Evolutionary conservation across 1,284 basidiomycete genomes (phyloP).

Genomic region (Ustilago curta): DNA sequence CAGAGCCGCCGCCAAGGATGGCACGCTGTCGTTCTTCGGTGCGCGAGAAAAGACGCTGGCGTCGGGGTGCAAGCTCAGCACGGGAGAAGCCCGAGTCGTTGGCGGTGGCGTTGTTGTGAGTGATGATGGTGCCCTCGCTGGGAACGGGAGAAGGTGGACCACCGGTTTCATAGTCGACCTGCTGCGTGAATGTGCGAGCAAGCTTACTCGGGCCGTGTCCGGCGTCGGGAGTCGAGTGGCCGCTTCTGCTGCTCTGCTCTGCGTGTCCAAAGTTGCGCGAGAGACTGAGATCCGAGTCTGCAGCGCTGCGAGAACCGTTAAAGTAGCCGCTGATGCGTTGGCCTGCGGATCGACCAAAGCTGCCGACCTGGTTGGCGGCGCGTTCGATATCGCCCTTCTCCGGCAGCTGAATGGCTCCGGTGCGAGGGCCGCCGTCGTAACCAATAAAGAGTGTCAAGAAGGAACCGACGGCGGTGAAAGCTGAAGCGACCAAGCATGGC

Average conservation of each 20-base stretch:
- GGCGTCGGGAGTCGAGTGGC: conserved; percentile 21
- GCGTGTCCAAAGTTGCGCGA: conserved; percentile 25
- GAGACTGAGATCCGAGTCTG: conserved; percentile 46
- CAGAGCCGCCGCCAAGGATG: conserved; percentile 57
- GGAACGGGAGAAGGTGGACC: conserved; percentile 60
- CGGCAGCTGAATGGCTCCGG: conserved; percentile 57
- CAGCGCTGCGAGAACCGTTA: conserved; percentile 27
- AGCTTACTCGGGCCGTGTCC: conserved; percentile 25
- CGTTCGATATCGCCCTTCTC: conserved; percentile 56
- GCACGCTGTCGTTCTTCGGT: conserved; percentile 55
- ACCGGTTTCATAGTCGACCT: conserved; percentile 64
- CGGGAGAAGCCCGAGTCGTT: conserved; percentile 56
- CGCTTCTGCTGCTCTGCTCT: conserved; percentile 10
- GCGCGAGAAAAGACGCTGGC: conserved; percentile 49
- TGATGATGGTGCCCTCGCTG: conserved; percentile 55
- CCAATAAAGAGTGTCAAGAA: conserved; percentile 88
- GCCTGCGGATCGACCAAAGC: conserved; percentile 55
- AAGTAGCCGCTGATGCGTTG: conserved; percentile 65
- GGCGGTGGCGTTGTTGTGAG: conserved; percentile 36
- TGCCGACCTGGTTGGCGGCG: conserved; percentile 47
- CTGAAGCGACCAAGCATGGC: conserved; percentile 78
- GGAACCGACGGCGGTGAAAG: conserved; percentile 75
- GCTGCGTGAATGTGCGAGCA: conserved; percentile 61
- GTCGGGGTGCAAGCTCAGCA: conserved; percentile 9
- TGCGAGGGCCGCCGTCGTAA: conserved; percentile 76